Evolutionary conservation across 2,329 filamentous ascomycete genomes (phyloP).

Genomic region (Aspergillus ochraceus): DNA sequence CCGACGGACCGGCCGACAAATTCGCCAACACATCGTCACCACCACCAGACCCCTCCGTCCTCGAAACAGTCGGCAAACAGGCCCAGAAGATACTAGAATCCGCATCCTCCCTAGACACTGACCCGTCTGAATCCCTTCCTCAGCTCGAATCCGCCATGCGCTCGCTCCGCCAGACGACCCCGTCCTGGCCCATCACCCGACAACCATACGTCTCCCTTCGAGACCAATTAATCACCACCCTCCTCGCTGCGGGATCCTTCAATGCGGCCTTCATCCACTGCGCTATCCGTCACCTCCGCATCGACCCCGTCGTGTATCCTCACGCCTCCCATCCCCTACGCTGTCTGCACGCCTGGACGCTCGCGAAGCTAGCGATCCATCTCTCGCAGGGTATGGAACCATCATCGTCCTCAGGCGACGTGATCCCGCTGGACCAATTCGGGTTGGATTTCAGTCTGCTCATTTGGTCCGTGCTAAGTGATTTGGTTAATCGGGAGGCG

Average conservation of each 20-base stretch:
- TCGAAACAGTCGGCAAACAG: constrained; percentile 22
- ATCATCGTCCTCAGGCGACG: constrained; percentile 7
- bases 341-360: constrained; percentile 46
- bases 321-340: constrained; percentile 54
- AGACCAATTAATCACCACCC: constrained; percentile 52
- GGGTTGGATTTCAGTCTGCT: constrained; percentile 32
- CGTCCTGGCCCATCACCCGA: constrained; percentile 49
- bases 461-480: constrained; percentile 34
- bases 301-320: constrained; percentile 54
- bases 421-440: constrained; percentile 21
- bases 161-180: constrained; percentile 36
- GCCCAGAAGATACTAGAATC: constrained; percentile 27
- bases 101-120: constrained; percentile 14
- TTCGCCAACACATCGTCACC: constrained; percentile 6
- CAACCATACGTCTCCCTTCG: constrained; percentile 58
- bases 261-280: constrained; percentile 53
- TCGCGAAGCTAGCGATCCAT: constrained; percentile 32
- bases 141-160: constrained; percentile 42
- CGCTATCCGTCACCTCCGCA: constrained; percentile 51
- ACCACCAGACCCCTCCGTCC: constrained; percentile 7
- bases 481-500: constrained; percentile 25
- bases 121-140: constrained; percentile 31
- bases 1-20: constrained; percentile 17
- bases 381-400: constrained; percentile 25
- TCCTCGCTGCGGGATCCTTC: constrained; percentile 46